phyloP scores from a whole-genome alignment of 768 basidiomycete species.

The Paxillus rubicundulus region DNA sequence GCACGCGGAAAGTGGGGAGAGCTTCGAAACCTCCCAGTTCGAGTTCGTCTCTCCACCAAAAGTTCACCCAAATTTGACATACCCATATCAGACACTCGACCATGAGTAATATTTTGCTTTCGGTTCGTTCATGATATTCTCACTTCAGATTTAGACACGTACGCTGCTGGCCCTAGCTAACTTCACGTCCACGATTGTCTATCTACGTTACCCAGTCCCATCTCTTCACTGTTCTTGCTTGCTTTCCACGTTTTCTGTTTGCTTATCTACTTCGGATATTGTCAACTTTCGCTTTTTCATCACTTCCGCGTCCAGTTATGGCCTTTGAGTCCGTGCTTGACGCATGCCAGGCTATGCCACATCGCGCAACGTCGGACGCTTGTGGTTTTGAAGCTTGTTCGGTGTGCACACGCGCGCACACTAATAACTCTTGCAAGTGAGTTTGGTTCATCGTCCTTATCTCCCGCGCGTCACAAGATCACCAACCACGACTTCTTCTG shows the following conservation, averaged over 20 bases:
- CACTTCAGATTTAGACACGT: conserved; percentile 8
- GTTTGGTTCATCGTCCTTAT: not conserved
- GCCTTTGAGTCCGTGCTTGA: conserved; percentile 16
- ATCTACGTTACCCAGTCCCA: conserved; percentile 15
- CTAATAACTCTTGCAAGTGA: not conserved
- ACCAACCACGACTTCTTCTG: not conserved
- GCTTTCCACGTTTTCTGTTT: conserved; percentile 19
- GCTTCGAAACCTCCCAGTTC: conserved; percentile 64
- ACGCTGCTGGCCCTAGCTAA: conserved; percentile 1
- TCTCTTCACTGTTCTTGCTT: conserved; percentile 1
- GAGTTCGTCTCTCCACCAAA: conserved; percentile 58
- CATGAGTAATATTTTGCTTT: conserved; percentile 30
- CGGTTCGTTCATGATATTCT: conserved; percentile 16
- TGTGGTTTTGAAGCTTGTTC: not conserved
- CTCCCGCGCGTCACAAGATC: not conserved
- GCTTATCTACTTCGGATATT: conserved; percentile 13
- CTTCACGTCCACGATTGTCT: conserved; percentile 6
- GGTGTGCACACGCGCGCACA: not conserved
- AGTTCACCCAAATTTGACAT: conserved; percentile 43
- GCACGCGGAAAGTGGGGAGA: conserved; percentile 41
- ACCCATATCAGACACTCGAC: conserved; percentile 57
- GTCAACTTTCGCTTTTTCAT: conserved; percentile 10
- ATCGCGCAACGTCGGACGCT: not conserved
- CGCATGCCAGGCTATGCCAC: conserved; percentile 19
- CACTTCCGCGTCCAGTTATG: conserved; percentile 3